Evolutionary conservation across 768 basidiomycete genomes (phyloP).

Genomic region (Lyophyllum decastes): DNA sequence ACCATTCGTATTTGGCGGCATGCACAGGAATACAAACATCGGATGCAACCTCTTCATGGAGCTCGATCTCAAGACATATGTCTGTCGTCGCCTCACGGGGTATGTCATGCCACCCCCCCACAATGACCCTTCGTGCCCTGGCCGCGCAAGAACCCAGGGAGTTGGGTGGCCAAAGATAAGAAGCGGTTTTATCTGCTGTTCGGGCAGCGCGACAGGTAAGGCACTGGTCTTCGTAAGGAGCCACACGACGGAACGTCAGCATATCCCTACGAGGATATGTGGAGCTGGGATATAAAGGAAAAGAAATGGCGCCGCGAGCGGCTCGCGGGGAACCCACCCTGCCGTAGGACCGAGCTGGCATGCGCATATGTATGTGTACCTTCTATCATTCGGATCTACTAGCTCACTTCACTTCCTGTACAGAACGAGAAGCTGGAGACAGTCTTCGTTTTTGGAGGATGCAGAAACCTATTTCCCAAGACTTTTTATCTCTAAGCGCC

Average conservation of each 20-base stretch:
- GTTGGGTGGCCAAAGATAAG: constrained; percentile 33
- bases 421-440: constrained; percentile 37
- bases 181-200: constrained; percentile 34
- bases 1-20: constrained; percentile 41
- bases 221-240: constrained; percentile 23
- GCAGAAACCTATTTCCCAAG: constrained; percentile 32
- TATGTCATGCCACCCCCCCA: constrained; percentile 16
- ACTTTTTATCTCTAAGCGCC: constrained; percentile 10
- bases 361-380: constrained; percentile 26
- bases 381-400: not conserved
- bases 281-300: constrained; percentile 30
- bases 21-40: constrained; percentile 24
- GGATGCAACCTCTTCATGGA: constrained; percentile 40
- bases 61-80: constrained; percentile 32
- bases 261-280: constrained; percentile 27
- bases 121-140: constrained; percentile 27
- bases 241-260: constrained; percentile 18
- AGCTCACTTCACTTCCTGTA: not conserved
- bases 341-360: constrained; percentile 30
- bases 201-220: constrained; percentile 35
- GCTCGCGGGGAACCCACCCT: constrained; percentile 30
- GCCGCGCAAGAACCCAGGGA: constrained; percentile 34
- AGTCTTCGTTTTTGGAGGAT: constrained; percentile 41
- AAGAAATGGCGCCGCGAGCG: constrained; percentile 31
- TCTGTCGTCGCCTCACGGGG: constrained; percentile 23